Base-by-base conservation (phyloP, 2,329 filamentous ascomycete genomes). In the Fusarium annulatum region DNA sequence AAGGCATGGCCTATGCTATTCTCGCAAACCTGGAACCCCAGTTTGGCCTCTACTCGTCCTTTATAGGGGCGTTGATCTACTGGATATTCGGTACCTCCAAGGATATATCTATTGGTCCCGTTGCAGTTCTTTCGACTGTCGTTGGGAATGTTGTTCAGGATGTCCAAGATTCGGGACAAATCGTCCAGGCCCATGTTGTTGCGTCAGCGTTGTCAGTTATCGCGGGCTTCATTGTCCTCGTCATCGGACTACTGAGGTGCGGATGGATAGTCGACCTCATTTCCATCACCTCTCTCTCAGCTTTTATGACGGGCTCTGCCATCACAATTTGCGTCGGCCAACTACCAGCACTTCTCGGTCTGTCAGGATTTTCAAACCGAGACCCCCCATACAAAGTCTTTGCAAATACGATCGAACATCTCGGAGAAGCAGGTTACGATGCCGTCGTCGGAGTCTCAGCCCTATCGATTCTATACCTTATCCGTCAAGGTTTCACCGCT, bases 21-120 rank as follows among this genome's bases (percentile, higher is more conserved):
- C 87, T 98, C 33, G 96, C 96, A 49, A 88, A 92, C 69, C 87
- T 98, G n/a, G 87, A 90, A 2, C 89, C 92, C 10, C 88, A 98
- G 80, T 98, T 92, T 79, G 96, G 96, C 59, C 88, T 98, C 2
- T 85, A 85, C 68, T 96, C 96, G 1, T 98, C 96, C 1, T 98
- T 99, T 80, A 96, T 98, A 88, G 96, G 96, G 57, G 95, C 97
- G 21, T 82, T 97, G 71, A 88, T 97, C 69, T 99, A 99, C 84
- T 98, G 96, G 96, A 93, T 98, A 80, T 98, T 98, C 79, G 96
- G 95, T 39, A 99, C 96, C 1, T 98, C 96, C 19, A 99, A 98
- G 81, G 96, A 99, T 82, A 98, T 99, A 79, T 98, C 96, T 15
- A 98, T 98, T 64, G 96, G 96, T 21, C 96, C 96, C 38, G 96